phyloP scores from a whole-genome alignment of 345 rosid species.

The Pseudoturritis turrita region DNA sequence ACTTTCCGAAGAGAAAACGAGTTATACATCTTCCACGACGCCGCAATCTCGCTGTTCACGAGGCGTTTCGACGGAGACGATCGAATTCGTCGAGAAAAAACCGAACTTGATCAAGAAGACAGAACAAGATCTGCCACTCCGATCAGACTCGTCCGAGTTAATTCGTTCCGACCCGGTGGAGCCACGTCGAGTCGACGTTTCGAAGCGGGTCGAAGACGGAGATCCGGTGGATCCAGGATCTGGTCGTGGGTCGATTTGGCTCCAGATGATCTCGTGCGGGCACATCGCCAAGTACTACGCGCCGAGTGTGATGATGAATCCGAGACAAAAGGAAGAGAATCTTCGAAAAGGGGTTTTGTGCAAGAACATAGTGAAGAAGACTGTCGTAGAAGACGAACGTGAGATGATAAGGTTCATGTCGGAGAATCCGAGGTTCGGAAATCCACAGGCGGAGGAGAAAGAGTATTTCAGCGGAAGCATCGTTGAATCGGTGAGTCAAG shows the following conservation, averaged over 20 bases:
- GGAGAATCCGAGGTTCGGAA: slow-evolving; percentile 95
- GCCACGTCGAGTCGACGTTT: slow-evolving; percentile 1
- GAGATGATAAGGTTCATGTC: slow-evolving; percentile 69
- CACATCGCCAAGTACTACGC: slow-evolving; percentile 41
- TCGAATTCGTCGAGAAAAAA: slow-evolving; percentile 30
- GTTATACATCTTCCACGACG: slow-evolving; percentile 77
- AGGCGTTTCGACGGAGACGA: slow-evolving; percentile 74
- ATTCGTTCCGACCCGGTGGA: neutral
- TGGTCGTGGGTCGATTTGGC: slow-evolving; percentile 52
- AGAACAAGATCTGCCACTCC: neutral
- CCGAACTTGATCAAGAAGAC: slow-evolving; percentile 20
- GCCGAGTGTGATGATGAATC: slow-evolving; percentile 27
- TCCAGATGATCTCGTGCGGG: slow-evolving; percentile 76
- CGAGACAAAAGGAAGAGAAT: slow-evolving; percentile 18
- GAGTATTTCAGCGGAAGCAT: slow-evolving; percentile 93
- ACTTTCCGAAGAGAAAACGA: slow-evolving; percentile 72
- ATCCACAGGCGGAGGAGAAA: slow-evolving; percentile 68
- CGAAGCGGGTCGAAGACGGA: slow-evolving; percentile 46
- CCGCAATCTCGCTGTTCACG: slow-evolving; percentile 80
- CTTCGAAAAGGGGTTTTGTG: slow-evolving; percentile 51
- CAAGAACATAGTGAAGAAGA: slow-evolving; percentile 38
- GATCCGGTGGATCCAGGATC: slow-evolving; percentile 36
- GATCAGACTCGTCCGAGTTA: slow-evolving; percentile 23
- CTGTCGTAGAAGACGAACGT: slow-evolving; percentile 42
- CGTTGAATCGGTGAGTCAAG: slow-evolving; percentile 51